These are phyloP conservation scores for Kwoniella dendrophila DNA, from an alignment of 768 basidiomycete species.

Conservation along the genomic window DNA sequence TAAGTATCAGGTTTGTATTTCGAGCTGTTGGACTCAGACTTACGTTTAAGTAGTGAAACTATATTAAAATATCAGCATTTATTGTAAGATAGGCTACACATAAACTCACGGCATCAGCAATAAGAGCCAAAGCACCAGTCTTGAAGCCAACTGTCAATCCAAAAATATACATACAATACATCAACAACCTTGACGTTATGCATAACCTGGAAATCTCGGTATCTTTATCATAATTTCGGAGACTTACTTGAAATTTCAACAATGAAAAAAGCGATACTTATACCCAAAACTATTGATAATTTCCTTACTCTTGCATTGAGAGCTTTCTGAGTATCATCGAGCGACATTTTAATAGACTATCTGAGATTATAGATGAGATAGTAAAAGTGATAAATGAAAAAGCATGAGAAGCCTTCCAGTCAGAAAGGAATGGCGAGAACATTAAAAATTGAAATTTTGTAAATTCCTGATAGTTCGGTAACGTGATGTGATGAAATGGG, in stretches of 20 bases:
- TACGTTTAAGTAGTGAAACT: constrained; percentile 66
- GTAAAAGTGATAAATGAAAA: constrained; percentile 2
- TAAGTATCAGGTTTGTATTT: neutral
- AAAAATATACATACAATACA: neutral
- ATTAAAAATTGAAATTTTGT: too few relatives aligned
- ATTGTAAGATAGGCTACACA: constrained; percentile 4
- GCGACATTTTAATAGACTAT: neutral
- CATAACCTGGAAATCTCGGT: neutral
- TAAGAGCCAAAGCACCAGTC: constrained; percentile 63
- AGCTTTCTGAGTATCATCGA: constrained; percentile 1
- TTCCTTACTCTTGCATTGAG: constrained; percentile 5
- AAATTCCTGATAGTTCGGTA: too few relatives aligned
- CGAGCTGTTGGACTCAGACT: constrained; percentile 24
- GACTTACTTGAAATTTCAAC: constrained; percentile 61
- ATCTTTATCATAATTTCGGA: neutral
- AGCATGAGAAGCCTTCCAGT: too few relatives aligned
- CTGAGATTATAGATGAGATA: neutral
- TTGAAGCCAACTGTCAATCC: constrained; percentile 61
- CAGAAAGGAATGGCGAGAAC: neutral
- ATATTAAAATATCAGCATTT: constrained; percentile 6
- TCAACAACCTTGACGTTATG: neutral
- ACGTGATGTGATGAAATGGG: too few relatives aligned
- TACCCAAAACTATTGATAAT: constrained; percentile 57
- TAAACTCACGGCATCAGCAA: constrained; percentile 63
- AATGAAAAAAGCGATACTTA: constrained; percentile 61